phyloP scores from a whole-genome alignment of 192 early-diverging fungal genomes.

The Dispira simplex region DNA sequence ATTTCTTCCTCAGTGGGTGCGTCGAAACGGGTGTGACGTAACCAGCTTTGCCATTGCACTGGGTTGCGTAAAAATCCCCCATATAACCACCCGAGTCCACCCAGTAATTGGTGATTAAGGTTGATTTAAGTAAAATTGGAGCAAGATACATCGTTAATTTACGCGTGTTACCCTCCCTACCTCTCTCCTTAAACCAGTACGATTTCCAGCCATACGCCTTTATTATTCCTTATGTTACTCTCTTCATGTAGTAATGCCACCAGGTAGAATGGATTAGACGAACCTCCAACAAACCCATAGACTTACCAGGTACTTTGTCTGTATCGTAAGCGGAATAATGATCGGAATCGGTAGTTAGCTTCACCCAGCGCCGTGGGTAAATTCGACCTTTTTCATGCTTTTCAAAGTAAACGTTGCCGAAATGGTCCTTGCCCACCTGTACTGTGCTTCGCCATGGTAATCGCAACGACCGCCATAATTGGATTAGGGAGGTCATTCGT shows the following conservation, averaged over 20 bases:
- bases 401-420: constrained; percentile 7
- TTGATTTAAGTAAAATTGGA: too few species aligned
- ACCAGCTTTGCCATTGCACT: constrained; percentile 12
- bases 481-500: not conserved
- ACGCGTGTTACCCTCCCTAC: too few species aligned
- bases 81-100: not conserved
- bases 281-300: not conserved
- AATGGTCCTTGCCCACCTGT: not conserved
- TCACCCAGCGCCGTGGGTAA: constrained; percentile 11
- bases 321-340: constrained; percentile 7
- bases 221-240: too few species aligned
- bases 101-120: too few species aligned
- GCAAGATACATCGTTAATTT: too few species aligned
- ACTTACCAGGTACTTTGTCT: constrained; percentile 2
- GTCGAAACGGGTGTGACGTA: constrained; percentile 8
- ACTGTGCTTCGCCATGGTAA: constrained; percentile 5
- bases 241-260: too few species aligned
- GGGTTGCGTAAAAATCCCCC: not conserved
- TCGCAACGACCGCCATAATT: not conserved
- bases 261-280: too few species aligned
- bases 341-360: constrained; percentile 6
- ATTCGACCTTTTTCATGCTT: constrained; percentile 7
- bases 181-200: too few species aligned
- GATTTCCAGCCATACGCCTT: too few species aligned
- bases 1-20: constrained; percentile 2